Evolutionary conservation across 2,329 filamentous ascomycete species (phyloP).

Genomic region (Colletotrichum sp.): DNA sequence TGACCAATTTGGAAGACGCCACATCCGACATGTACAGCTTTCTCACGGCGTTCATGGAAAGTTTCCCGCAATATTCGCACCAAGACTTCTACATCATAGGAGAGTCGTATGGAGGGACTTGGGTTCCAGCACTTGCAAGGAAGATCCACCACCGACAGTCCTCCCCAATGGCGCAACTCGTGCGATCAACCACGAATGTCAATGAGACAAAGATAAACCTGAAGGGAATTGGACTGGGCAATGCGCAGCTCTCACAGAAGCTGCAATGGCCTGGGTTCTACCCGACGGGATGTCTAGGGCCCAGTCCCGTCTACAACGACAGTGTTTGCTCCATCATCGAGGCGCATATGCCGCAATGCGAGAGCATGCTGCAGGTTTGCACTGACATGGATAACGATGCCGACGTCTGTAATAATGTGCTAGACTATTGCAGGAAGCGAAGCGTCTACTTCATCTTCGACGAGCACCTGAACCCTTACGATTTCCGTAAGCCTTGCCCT

Average conservation of each 20-base stretch:
- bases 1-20: not conserved
- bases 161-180: not conserved
- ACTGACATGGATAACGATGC: not conserved
- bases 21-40: not conserved
- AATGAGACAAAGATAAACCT: not conserved
- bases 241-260: not conserved
- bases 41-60: not conserved
- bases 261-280: slow-evolving; percentile 2
- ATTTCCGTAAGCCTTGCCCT: not conserved
- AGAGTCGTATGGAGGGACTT: not conserved
- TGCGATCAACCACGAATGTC: not conserved
- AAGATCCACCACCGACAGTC: not conserved
- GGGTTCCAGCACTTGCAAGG: not conserved
- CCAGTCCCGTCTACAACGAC: not conserved
- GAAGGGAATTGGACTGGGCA: not conserved
- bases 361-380: not conserved
- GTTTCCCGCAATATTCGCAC: not conserved
- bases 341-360: not conserved
- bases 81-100: slow-evolving; percentile 2
- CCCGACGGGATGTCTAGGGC: not conserved
- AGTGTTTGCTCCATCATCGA: not conserved
- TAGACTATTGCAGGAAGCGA: not conserved
- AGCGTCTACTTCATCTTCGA: not conserved
- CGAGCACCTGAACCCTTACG: not conserved
- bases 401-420: not conserved